Evolutionary conservation across 2,329 filamentous ascomycete species (phyloP).

Genomic region (Exophiala mesophila): DNA sequence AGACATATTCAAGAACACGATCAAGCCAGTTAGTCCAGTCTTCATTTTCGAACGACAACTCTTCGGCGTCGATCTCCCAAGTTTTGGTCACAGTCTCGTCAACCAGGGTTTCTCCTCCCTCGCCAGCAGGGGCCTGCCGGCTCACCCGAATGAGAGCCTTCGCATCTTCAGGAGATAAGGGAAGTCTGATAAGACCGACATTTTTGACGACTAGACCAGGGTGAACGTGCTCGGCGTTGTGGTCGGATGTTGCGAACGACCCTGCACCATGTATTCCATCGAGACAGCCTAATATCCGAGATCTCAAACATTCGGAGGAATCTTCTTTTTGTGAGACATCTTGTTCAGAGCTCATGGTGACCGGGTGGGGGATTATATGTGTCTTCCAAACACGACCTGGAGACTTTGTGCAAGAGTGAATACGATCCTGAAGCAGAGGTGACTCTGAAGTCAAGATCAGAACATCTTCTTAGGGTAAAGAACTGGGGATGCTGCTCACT

Average conservation of each 20-base stretch:
- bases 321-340: conserved; percentile 1
- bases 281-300: conserved; percentile 5
- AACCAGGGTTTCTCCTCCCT: conserved; percentile 37
- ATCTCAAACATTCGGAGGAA: conserved; percentile 1
- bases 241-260: conserved; percentile 8
- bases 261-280: conserved; percentile 5
- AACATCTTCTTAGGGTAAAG: too few relatives aligned
- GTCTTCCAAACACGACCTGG: too few relatives aligned
- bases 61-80: conserved; percentile 38
- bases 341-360: conserved; percentile 6
- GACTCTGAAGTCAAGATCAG: too few relatives aligned
- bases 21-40: conserved; percentile 29
- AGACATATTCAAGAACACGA: conserved; percentile 5
- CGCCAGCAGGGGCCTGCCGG: conserved; percentile 32
- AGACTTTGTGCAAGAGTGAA: too few relatives aligned
- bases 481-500: too few relatives aligned
- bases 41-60: conserved; percentile 37
- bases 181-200: conserved; percentile 17
- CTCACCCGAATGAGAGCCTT: conserved; percentile 18
- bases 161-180: conserved; percentile 19
- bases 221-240: conserved; percentile 8
- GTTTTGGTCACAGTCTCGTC: conserved; percentile 41
- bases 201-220: conserved; percentile 18
- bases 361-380: too few relatives aligned
- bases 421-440: too few relatives aligned